A percentile compares a stretch with the other conserved stretches of the same genome.
phyloP scores from a whole-genome alignment of 805 yeast genomes.

The Pichia rugopelliculosa region DNA sequence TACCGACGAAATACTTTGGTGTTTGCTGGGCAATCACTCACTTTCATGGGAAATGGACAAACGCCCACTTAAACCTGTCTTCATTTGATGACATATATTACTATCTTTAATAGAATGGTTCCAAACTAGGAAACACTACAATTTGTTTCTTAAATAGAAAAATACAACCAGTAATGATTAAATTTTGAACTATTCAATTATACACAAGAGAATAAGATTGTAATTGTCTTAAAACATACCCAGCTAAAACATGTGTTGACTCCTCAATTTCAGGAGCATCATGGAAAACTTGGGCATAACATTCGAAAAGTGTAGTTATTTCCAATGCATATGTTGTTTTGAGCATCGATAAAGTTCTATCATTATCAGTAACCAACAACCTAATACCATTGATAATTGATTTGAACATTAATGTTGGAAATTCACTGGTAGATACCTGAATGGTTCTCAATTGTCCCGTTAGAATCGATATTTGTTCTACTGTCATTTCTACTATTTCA shows the following conservation, averaged over 20 bases:
- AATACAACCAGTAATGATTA: too few relatives aligned
- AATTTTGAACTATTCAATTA: not conserved
- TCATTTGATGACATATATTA: too few relatives aligned
- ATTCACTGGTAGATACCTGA: not conserved
- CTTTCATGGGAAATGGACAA: too few relatives aligned
- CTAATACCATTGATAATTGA: constrained; percentile 8
- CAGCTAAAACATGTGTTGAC: not conserved
- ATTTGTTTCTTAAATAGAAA: too few relatives aligned
- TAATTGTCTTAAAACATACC: not conserved
- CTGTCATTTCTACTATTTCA: constrained; percentile 48
- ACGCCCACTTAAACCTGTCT: too few relatives aligned
- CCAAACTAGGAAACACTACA: too few relatives aligned
- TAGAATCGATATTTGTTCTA: constrained; percentile 38
- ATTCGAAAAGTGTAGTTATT: not conserved
- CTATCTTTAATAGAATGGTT: too few relatives aligned
- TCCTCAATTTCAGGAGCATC: constrained; percentile 3
- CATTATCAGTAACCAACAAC: constrained; percentile 6
- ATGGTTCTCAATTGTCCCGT: constrained; percentile 9
- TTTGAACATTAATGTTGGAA: constrained; percentile 10
- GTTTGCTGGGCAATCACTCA: too few relatives aligned
- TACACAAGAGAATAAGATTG: not conserved
- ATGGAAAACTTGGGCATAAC: not conserved
- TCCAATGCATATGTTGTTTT: not conserved
- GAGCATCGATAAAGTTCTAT: constrained; percentile 3
- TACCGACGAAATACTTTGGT: too few relatives aligned